Evolutionary conservation across 129 eudicot species (phyloP).

Genomic region (Flaveria brownii): DNA sequence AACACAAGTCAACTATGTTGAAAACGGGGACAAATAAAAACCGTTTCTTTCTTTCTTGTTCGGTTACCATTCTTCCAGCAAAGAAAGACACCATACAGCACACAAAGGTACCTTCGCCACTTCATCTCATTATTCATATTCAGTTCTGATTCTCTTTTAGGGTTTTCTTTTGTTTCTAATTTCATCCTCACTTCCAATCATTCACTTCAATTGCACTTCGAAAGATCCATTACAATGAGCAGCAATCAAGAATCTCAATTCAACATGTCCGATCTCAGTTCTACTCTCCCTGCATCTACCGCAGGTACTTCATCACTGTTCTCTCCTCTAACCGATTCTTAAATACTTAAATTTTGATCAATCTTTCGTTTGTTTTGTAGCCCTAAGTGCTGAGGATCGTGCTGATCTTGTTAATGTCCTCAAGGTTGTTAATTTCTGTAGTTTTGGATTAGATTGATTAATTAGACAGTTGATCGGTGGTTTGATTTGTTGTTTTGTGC

Average conservation of each 20-base stretch:
- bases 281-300: slow-evolving; percentile 38
- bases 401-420: slow-evolving; percentile 66
- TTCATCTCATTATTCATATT: slow-evolving; percentile 20
- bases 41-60: too few relatives aligned
- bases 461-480: not conserved
- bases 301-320: slow-evolving; percentile 24
- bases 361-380: slow-evolving; percentile 30
- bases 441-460: not conserved
- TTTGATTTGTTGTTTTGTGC: slow-evolving; percentile 20
- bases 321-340: not conserved
- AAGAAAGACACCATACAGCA: slow-evolving; percentile 25
- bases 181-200: not conserved
- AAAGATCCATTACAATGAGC: slow-evolving; percentile 29
- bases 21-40: too few relatives aligned
- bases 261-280: slow-evolving; percentile 38
- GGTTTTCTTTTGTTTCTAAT: not conserved
- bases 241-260: slow-evolving; percentile 31
- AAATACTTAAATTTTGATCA: not conserved
- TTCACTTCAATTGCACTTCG: slow-evolving; percentile 3
- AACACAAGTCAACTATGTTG: too few relatives aligned
- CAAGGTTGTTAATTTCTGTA: slow-evolving; percentile 36
- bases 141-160: not conserved
- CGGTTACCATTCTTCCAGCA: slow-evolving; percentile 22
- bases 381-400: slow-evolving; percentile 60
- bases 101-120: slow-evolving; percentile 30